These are phyloP conservation scores for Gymnopus androsaceus DNA, from an alignment of 1,284 basidiomycete species.

Conservation along the genomic window DNA sequence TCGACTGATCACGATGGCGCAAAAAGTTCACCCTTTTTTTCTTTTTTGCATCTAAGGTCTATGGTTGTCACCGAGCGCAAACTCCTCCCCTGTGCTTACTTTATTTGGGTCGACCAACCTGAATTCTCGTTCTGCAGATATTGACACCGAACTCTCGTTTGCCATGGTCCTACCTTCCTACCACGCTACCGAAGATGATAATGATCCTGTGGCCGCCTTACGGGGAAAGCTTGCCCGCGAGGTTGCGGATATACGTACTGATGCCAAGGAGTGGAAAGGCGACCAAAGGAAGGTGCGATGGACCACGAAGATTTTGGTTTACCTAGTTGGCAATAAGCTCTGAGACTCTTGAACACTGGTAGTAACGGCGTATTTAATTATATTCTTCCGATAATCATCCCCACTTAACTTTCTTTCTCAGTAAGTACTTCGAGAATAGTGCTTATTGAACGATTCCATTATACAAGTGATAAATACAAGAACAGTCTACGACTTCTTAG, in stretches of 20 bases:
- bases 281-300: slow-evolving; percentile 68
- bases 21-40: background rate
- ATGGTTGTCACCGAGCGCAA: slow-evolving; percentile 72
- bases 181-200: background rate
- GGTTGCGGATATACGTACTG: slow-evolving; percentile 45
- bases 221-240: slow-evolving; percentile 45
- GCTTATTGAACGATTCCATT: no score
- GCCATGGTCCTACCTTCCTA: slow-evolving; percentile 72
- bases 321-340: slow-evolving; percentile 45
- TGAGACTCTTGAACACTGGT: no score
- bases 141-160: slow-evolving; percentile 94
- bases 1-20: no score
- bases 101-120: slow-evolving; percentile 97
- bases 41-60: slow-evolving; percentile 66
- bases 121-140: slow-evolving; percentile 86
- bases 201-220: slow-evolving; percentile 26
- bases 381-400: no score
- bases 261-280: slow-evolving; percentile 59
- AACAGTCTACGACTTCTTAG: no score
- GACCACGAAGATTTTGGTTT: slow-evolving; percentile 68
- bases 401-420: no score
- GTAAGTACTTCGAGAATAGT: no score
- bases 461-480: no score
- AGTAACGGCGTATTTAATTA: no score
- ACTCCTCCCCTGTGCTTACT: slow-evolving; percentile 68